Conservation (phyloP, 2,329 filamentous ascomycete genomes). For the Aspergillus intermedius region DNA sequence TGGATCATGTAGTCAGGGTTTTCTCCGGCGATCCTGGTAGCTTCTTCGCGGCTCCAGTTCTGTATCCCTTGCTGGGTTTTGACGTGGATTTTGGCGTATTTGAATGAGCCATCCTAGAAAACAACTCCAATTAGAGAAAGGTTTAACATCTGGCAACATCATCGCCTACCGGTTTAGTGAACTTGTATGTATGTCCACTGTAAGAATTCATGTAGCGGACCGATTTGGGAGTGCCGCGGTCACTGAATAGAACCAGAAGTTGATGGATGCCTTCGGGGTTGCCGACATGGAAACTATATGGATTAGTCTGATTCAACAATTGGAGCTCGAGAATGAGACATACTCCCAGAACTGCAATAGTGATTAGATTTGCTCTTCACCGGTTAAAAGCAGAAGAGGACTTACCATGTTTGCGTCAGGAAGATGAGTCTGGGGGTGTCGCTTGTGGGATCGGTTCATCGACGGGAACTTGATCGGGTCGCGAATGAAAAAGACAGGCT, state of each 20-base stretch:
- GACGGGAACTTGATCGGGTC: slow-evolving; percentile 65
- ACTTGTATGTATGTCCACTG: slow-evolving; percentile 60
- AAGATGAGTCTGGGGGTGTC: slow-evolving; percentile 37
- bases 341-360: slow-evolving; percentile 24
- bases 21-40: slow-evolving; percentile 62
- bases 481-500: slow-evolving; percentile 61
- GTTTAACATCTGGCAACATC: not conserved
- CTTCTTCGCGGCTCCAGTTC: slow-evolving; percentile 58
- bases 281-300: slow-evolving; percentile 41
- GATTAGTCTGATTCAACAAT: not conserved
- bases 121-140: not conserved
- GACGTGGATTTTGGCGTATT: slow-evolving; percentile 55
- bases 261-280: slow-evolving; percentile 57
- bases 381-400: not conserved
- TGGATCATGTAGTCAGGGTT: slow-evolving; percentile 75
- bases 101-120: slow-evolving; percentile 54
- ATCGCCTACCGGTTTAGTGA: slow-evolving; percentile 43
- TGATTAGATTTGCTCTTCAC: slow-evolving; percentile 1
- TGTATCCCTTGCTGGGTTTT: slow-evolving; percentile 33
- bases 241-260: slow-evolving; percentile 57
- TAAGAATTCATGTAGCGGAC: slow-evolving; percentile 59
- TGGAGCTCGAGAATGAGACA: not conserved
- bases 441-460: slow-evolving; percentile 65
- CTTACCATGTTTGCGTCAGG: slow-evolving; percentile 22
- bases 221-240: slow-evolving; percentile 58